These are phyloP conservation scores for Chaetomium globosum DNA, from an alignment of 2,329 filamentous ascomycete species.

Conservation along the genomic window DNA sequence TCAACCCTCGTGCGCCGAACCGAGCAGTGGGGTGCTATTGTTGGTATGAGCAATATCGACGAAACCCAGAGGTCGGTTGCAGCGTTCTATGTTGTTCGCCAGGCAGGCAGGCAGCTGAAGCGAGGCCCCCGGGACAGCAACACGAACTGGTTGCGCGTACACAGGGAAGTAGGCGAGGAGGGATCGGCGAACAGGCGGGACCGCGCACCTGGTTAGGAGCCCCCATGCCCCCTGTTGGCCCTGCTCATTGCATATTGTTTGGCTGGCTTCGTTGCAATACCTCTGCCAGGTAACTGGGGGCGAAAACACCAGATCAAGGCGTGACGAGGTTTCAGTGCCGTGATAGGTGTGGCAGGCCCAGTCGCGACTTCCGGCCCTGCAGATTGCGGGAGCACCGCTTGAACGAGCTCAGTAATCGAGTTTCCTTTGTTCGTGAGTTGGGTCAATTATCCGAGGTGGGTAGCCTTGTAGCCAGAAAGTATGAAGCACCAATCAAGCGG, in stretches of 20 bases:
- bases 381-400: neutral
- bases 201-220: neutral
- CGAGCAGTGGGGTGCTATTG: slow-evolving; percentile 24
- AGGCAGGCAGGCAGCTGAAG: slow-evolving; percentile 4
- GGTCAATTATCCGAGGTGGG: neutral
- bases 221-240: neutral
- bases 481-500: neutral
- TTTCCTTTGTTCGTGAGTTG: neutral
- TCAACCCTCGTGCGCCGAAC: slow-evolving; percentile 22
- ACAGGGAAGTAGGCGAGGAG: slow-evolving; percentile 13
- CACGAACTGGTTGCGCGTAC: slow-evolving; percentile 4
- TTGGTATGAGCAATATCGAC: slow-evolving; percentile 27
- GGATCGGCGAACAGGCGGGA: slow-evolving; percentile 10
- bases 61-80: neutral
- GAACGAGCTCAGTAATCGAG: neutral
- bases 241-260: neutral
- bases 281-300: neutral
- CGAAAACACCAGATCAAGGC: neutral
- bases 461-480: neutral
- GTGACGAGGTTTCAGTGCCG: neutral
- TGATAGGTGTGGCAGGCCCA: neutral
- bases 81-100: slow-evolving; percentile 1
- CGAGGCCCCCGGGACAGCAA: slow-evolving; percentile 1
- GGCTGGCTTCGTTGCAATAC: neutral
- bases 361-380: neutral